Evolutionary conservation across 1,284 basidiomycete species (phyloP).

Genomic region (Cryptococcus hybrid): DNA sequence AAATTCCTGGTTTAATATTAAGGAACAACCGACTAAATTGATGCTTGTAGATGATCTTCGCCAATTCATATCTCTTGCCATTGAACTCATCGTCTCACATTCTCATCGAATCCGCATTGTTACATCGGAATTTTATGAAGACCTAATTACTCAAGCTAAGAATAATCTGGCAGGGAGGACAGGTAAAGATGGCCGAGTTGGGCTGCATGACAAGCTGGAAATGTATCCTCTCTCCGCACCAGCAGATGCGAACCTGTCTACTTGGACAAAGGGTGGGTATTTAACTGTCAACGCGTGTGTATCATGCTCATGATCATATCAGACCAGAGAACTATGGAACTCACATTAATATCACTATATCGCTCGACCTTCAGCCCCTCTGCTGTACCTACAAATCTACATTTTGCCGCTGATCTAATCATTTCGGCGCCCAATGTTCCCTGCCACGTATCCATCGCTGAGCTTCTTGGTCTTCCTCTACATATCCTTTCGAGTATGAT

Average conservation of each 20-base stretch:
- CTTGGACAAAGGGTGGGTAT: slow-evolving; percentile 21
- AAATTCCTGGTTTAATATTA: slow-evolving; percentile 14
- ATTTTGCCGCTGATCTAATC: slow-evolving; percentile 60
- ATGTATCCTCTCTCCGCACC: slow-evolving; percentile 14
- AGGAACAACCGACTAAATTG: neutral
- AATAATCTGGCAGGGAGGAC: slow-evolving; percentile 56
- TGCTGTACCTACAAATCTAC: slow-evolving; percentile 61
- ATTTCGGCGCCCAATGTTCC: slow-evolving; percentile 66
- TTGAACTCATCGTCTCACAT: slow-evolving; percentile 54
- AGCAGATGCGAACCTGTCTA: slow-evolving; percentile 44
- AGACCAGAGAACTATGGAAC: slow-evolving; percentile 49
- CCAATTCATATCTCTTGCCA: slow-evolving; percentile 64
- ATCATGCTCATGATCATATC: slow-evolving; percentile 33
- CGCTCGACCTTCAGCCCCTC: slow-evolving; percentile 31
- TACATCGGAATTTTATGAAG: slow-evolving; percentile 62
- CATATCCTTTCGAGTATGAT: slow-evolving; percentile 59
- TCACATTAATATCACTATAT: too few relatives aligned
- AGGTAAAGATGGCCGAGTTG: slow-evolving; percentile 54
- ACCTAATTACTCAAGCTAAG: slow-evolving; percentile 57
- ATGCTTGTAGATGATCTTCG: slow-evolving; percentile 61
- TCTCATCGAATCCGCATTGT: slow-evolving; percentile 66
- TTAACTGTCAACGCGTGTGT: slow-evolving; percentile 42
- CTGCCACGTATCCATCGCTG: slow-evolving; percentile 64
- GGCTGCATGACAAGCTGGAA: slow-evolving; percentile 37
- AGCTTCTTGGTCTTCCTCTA: slow-evolving; percentile 62